A percentile compares a stretch with the other conserved stretches of the same genome.
phyloP scores from a whole-genome alignment of 139 green algal species.

The Tetradesmus obliquus region DNA sequence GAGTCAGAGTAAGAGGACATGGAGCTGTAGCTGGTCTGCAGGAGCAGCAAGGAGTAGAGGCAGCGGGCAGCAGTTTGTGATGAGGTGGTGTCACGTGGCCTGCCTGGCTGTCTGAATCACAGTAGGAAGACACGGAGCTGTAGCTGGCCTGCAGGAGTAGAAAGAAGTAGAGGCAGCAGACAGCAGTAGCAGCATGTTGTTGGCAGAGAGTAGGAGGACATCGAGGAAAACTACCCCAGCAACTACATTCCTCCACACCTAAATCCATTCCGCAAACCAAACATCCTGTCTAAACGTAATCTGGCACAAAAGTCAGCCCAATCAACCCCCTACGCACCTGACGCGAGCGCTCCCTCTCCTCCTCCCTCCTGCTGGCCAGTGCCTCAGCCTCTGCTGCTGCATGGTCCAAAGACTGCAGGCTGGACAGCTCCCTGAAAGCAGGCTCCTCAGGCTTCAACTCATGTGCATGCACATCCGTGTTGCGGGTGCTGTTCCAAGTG shows the following conservation, averaged over 20 bases:
- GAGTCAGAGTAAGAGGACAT: background rate
- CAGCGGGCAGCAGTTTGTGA: too few species aligned
- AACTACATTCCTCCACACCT: too few species aligned
- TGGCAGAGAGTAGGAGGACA: too few species aligned
- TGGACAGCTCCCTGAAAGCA: constrained; percentile 36
- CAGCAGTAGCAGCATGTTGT: too few species aligned
- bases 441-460: constrained; percentile 12
- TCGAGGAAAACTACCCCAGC: too few species aligned
- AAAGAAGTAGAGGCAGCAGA: too few species aligned
- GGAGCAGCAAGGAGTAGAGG: background rate
- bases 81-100: background rate
- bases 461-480: constrained; percentile 48
- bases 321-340: background rate
- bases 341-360: constrained; percentile 29
- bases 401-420: constrained; percentile 20
- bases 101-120: constrained; percentile 1
- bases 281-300: too few species aligned
- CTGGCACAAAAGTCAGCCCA: too few species aligned
- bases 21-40: background rate
- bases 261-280: too few species aligned
- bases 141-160: background rate
- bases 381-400: constrained; percentile 34
- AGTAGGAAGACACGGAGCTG: background rate
- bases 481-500: constrained; percentile 49
- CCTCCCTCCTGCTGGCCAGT: background rate